Base-by-base conservation (phyloP, 2,329 filamentous ascomycete genomes). In the Sarocladiaceae sp. region DNA sequence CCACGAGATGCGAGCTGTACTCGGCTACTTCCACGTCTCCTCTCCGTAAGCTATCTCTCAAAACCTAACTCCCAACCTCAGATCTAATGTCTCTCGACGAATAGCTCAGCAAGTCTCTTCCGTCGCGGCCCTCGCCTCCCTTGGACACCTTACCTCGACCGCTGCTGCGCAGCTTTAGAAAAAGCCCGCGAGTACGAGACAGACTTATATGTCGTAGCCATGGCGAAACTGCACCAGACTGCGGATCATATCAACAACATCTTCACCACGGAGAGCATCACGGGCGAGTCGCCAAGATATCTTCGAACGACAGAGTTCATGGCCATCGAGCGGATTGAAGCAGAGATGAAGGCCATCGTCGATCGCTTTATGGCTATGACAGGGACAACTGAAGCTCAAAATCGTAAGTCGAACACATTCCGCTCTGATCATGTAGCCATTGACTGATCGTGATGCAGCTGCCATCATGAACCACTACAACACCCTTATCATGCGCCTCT, bases 1-100 rank as follows among this genome's bases (percentile, higher is more conserved):
- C 0, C 63, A 67, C 0, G 71, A 74, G 29, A 69, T 70, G 55
- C 66, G 73, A 0, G 65, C 72, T 0, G 59, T 71, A 2, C 55
- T 76, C 1, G 73, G 71, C 0, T 64, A 66, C 48, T 76, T 69
- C 36, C 72, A 72, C 22, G 48, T 70, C 2, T 62, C 64, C 5
- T 67, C 65, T 0, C 44, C 70, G 67, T 68, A 58, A 33, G 64
- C 22, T 5, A 1, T 2, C 15, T 12, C 18, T n/a, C n/a, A n/a
- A n/a, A n/a, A n/a, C n/a, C n/a, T 1, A 11, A 5, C 33, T 15
- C 20, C 13, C 36, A 26, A 12, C n/a, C n/a, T 42, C 11, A n/a
- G 39, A 22, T 7, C 13, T 23, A 44, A 10, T 23, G 39, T 39
- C 22, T 37, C 23, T n/a, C 4, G 6, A 6, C 6, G 3, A 33